Evolutionary conservation across 2,329 filamentous ascomycete species (phyloP).

Genomic region (Trichophyton verrucosum): DNA sequence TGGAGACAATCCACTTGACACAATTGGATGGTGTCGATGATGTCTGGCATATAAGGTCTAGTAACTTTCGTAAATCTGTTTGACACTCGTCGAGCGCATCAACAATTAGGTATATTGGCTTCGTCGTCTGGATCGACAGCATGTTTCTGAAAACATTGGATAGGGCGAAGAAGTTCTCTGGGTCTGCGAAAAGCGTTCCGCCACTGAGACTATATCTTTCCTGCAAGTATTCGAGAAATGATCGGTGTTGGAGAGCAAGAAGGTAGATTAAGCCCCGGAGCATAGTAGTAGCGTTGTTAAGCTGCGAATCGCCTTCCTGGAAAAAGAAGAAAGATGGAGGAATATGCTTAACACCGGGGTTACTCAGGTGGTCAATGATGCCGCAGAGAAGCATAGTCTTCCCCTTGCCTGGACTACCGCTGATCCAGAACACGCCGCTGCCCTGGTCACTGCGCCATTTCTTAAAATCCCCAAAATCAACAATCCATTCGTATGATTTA

Average conservation of each 20-base stretch:
- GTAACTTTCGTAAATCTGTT: conserved; percentile 19
- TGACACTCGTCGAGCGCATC: conserved; percentile 40
- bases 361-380: conserved; percentile 19
- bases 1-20: conserved; percentile 36
- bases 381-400: conserved; percentile 31
- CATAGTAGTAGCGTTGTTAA: conserved; percentile 32
- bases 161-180: conserved; percentile 28
- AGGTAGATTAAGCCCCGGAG: conserved; percentile 35
- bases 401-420: conserved; percentile 27
- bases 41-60: conserved; percentile 24
- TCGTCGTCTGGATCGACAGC: conserved; percentile 24
- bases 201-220: background rate
- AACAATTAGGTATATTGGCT: conserved; percentile 27
- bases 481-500: background rate
- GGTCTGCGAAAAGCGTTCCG: conserved; percentile 26
- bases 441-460: background rate
- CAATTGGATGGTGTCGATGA: conserved; percentile 11
- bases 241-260: conserved; percentile 25
- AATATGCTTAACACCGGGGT: background rate
- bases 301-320: conserved; percentile 25
- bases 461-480: background rate
- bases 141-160: conserved; percentile 30
- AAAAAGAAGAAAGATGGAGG: conserved; percentile 27
- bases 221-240: conserved; percentile 24
- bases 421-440: conserved; percentile 26